Evolutionary conservation across 2,329 filamentous ascomycete species (phyloP).

Genomic region (Aquanectria penicillioides): DNA sequence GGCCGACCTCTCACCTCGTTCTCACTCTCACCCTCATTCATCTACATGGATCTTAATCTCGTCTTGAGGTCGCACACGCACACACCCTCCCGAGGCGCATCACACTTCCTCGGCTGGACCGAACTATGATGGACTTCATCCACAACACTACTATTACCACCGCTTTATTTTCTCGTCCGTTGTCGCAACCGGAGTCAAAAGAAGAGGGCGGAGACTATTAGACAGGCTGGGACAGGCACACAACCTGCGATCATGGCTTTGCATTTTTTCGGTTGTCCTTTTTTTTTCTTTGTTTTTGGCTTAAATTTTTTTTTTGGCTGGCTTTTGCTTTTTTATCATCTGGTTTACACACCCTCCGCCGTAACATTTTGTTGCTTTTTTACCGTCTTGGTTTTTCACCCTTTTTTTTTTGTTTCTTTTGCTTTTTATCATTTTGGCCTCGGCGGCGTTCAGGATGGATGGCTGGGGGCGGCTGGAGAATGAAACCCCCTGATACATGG

Average conservation of each 20-base stretch:
- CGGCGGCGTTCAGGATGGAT: conserved; percentile 30
- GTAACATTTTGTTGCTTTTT: conserved; percentile 19
- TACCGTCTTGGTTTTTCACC: conserved; percentile 13
- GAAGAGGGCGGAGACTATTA: conserved; percentile 16
- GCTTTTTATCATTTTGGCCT: conserved; percentile 12
- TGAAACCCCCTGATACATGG: conserved; percentile 27
- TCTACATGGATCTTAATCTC: conserved; percentile 21
- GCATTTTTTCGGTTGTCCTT: conserved; percentile 16
- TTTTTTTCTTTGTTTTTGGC: conserved; percentile 17
- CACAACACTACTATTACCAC: conserved; percentile 6
- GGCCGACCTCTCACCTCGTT: no score
- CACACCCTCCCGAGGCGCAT: conserved; percentile 19
- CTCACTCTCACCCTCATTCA: background rate
- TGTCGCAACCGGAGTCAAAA: conserved; percentile 18
- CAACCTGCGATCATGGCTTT: conserved; percentile 19
- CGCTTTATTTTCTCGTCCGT: conserved; percentile 6
- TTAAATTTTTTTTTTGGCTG: background rate
- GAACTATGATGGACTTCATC: conserved; percentile 10
- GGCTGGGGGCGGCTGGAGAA: conserved; percentile 25
- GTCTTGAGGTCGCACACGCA: no score
- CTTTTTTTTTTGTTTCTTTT: conserved; percentile 9
- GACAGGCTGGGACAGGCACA: conserved; percentile 21
- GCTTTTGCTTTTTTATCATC: background rate
- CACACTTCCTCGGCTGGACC: conserved; percentile 28
- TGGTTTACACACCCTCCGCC: conserved; percentile 11